These are phyloP conservation scores for Vaccinium darrowii DNA, from an alignment of 148 eudicot genomes.

Conservation along the genomic window DNA sequence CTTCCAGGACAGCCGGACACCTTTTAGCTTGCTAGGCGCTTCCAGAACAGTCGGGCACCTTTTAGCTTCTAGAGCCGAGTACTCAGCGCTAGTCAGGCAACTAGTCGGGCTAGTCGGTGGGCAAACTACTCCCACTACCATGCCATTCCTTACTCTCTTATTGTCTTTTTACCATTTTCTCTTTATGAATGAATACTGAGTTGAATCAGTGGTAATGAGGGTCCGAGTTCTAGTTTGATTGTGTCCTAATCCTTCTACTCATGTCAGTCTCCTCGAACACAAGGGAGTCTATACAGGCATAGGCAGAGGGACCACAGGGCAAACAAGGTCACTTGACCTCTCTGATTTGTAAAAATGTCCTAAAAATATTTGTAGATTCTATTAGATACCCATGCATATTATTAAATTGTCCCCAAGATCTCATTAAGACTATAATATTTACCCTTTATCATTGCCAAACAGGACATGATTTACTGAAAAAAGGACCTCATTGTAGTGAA, in stretches of 20 bases:
- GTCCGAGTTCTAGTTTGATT: slow-evolving; percentile 1
- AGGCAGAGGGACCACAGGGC: not conserved
- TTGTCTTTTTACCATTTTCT: not conserved
- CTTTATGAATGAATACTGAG: not conserved
- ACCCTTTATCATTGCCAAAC: not conserved
- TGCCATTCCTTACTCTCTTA: not conserved
- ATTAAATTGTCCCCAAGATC: too few species aligned
- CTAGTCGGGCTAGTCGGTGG: too few species aligned
- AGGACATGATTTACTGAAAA: too few species aligned
- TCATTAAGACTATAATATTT: not conserved
- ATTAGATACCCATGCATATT: too few species aligned
- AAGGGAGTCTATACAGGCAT: not conserved
- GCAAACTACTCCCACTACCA: not conserved
- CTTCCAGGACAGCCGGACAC: too few species aligned
- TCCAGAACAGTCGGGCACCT: too few species aligned
- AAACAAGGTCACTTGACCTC: not conserved
- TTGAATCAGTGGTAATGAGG: not conserved
- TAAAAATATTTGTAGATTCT: too few species aligned
- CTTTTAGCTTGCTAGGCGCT: too few species aligned
- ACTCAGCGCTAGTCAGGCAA: too few species aligned
- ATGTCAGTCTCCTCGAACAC: not conserved
- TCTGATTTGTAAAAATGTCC: not conserved
- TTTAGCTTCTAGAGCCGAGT: too few species aligned
- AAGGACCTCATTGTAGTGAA: too few species aligned
- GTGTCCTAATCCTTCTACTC: not conserved